Evolutionary conservation across 176 grass and related monocot species (phyloP).

Genomic region (Cenchrus fungigraminus): DNA sequence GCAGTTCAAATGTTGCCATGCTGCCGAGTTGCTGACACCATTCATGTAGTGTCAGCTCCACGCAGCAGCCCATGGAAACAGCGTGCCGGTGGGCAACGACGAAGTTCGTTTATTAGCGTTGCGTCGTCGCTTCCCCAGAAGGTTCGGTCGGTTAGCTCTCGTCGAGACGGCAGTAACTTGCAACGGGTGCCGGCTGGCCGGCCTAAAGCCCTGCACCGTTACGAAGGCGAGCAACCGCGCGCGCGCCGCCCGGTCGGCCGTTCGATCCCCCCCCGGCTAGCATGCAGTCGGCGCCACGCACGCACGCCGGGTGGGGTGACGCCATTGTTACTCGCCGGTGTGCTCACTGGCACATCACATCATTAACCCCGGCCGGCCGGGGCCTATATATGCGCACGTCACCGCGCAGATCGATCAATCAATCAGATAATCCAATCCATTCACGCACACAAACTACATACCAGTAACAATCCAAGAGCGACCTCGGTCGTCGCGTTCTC

Average conservation of each 20-base stretch:
- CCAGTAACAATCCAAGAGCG: not conserved
- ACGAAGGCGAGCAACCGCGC: not conserved
- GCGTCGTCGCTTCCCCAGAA: too few species aligned
- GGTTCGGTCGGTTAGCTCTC: not conserved
- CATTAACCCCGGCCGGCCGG: not conserved
- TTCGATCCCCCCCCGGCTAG: too few species aligned
- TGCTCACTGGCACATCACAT: constrained; percentile 17
- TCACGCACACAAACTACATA: not conserved
- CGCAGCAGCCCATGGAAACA: too few species aligned
- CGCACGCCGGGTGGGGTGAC: not conserved
- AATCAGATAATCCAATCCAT: not conserved
- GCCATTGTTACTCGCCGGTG: constrained; percentile 31
- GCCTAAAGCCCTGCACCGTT: not conserved
- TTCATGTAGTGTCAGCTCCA: too few species aligned
- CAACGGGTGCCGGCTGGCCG: not conserved
- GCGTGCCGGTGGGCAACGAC: too few species aligned
- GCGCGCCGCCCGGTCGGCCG: not conserved
- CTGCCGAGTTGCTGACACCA: too few species aligned
- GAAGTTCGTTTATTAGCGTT: too few species aligned
- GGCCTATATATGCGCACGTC: constrained; percentile 28
- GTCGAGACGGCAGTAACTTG: not conserved
- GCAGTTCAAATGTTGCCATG: too few species aligned
- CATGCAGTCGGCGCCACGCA: not conserved
- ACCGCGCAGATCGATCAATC: not conserved
- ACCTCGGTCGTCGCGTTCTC: not conserved